A percentile compares a stretch with the other conserved stretches of the same genome.
phyloP scores from a whole-genome alignment of 768 basidiomycete species.

The Naganishia kalamii region DNA sequence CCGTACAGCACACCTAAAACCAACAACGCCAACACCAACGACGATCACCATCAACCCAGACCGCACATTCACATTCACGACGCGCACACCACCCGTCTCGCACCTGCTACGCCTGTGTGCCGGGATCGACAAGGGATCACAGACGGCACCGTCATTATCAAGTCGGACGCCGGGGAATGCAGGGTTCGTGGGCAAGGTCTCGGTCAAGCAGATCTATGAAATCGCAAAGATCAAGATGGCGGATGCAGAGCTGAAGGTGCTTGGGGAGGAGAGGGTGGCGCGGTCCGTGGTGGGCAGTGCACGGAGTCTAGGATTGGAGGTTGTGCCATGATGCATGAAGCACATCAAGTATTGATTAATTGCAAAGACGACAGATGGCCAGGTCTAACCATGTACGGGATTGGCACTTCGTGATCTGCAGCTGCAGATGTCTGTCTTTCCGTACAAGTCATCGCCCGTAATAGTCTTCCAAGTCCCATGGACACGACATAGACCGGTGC shows the following conservation, averaged over 20 bases:
- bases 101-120: constrained; percentile 88
- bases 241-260: constrained; percentile 81
- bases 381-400: neutral
- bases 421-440: too few relatives aligned
- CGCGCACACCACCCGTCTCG: constrained; percentile 72
- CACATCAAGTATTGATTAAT: too few relatives aligned
- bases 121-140: constrained; percentile 83
- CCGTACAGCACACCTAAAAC: constrained; percentile 78
- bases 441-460: too few relatives aligned
- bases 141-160: constrained; percentile 64
- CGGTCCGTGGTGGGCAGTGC: constrained; percentile 84
- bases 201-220: constrained; percentile 95
- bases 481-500: too few relatives aligned
- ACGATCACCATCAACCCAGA: constrained; percentile 88
- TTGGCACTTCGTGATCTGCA: neutral
- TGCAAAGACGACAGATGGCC: neutral
- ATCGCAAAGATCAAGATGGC: constrained; percentile 92
- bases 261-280: constrained; percentile 79
- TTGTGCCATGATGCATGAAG: constrained; percentile 68
- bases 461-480: too few relatives aligned
- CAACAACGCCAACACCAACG: constrained; percentile 84
- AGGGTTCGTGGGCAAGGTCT: constrained; percentile 61
- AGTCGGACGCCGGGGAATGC: constrained; percentile 48
- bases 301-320: constrained; percentile 77
- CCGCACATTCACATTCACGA: constrained; percentile 86